Evolutionary conservation across 2,329 filamentous ascomycete species (phyloP), one percentile per base, ranked within the genome.

Genomic region (Massarina eburnea): DNA sequence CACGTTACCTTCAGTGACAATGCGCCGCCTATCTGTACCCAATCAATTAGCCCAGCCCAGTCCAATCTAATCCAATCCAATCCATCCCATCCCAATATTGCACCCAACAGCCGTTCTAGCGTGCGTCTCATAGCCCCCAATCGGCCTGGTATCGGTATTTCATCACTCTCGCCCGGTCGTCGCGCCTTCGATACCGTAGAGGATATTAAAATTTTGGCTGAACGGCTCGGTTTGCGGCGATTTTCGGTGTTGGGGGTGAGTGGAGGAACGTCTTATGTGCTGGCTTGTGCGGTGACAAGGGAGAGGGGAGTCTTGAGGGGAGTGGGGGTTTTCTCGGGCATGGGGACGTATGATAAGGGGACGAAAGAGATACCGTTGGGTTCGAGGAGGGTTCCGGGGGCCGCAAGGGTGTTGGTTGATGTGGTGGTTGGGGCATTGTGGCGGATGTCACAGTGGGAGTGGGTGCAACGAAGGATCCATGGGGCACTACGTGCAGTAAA

Each of bases 1-100:
- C 39, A 75, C 73, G 43, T 77, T 85, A 2, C 79, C 83, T 14
- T 78, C 71, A 26, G 74, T 72, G 0, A 87, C 85, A 39, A 88
- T 79, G 2, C 62, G 55, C 32, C 73, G 67, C 36, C 82, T 76
- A 45, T 81, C 70, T 73, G 29, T 18, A 19, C n/a, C n/a, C n/a
- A 8, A 9, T 35, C 6, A 18, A 24, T 19, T 22, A 29, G 19
- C 39, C 30, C 43, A 34, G 30, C 8, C 9, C 15, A 7, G 15
- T 8, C 15, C 8, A 18, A 35, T 10, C 15, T 35, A 8, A 8
- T 18, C 15, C 34, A 21, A 18, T 6, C 6, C 33, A 34, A 20
- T 19, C 26, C 8, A 42, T 35, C 14, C 34, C 12, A 22, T 26
- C 12, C 18, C 18, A 10, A 8, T 14, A 29, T 8, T 18, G 30